These are phyloP conservation scores for Neurospora sp. DNA, from an alignment of 495 filamentous ascomycete species.

Conservation along the genomic window DNA sequence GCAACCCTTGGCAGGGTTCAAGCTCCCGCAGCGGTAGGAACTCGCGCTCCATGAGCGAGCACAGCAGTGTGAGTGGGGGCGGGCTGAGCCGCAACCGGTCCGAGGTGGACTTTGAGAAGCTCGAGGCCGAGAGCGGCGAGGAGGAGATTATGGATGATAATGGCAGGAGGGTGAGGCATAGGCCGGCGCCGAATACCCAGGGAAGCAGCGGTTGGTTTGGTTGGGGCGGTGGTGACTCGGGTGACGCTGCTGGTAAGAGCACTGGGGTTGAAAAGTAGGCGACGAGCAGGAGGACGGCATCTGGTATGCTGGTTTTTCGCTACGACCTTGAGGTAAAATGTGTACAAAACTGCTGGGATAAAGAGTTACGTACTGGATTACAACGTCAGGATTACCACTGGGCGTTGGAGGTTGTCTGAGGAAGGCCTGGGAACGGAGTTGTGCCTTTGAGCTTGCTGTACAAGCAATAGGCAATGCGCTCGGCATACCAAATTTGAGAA, in stretches of 20 bases:
- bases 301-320: neutral
- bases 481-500: neutral
- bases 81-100: conserved; percentile 61
- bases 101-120: conserved; percentile 73
- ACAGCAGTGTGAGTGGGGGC: conserved; percentile 27
- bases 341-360: neutral
- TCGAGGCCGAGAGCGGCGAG: conserved; percentile 58
- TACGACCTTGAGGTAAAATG: neutral
- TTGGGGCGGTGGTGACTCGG: neutral
- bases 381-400: neutral
- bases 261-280: neutral
- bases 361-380: neutral
- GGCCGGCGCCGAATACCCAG: neutral
- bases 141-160: conserved; percentile 20
- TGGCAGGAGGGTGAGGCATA: neutral
- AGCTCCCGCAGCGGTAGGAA: neutral
- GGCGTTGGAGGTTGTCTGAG: neutral
- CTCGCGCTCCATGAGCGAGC: conserved; percentile 21
- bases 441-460: neutral
- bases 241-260: neutral
- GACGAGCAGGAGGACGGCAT: neutral
- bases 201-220: neutral
- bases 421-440: neutral
- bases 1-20: neutral
- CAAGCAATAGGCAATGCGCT: neutral